Evolutionary conservation across 2,329 filamentous ascomycete species (phyloP), one percentile per base, ranked within the genome.

Genomic region (Lasiodiplodia sp.): DNA sequence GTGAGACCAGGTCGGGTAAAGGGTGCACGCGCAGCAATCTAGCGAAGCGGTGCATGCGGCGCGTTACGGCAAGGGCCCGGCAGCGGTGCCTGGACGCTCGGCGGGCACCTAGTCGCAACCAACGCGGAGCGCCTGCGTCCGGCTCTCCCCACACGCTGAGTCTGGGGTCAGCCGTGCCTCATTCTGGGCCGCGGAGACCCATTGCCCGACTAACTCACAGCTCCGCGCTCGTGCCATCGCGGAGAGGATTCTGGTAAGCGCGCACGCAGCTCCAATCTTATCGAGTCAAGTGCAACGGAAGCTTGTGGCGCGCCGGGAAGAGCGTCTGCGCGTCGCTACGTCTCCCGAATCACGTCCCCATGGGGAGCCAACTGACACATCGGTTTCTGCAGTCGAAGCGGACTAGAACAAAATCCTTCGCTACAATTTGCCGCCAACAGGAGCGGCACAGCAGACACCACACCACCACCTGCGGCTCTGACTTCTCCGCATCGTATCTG

Each of bases 1-100:
- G 57, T 62, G 57, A 49, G 38, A 49, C 57, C 16, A 25, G 37
- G 44, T 16, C 60, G 60, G 60, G 60, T 64, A 64, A 64, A 64
- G 14, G 23, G 12, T 16, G 25, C 28, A 38, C 28, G 44, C 21
- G 31, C 31, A 34, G 56, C 56, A 58, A 58, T 58, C 37, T 58
- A 34, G 31, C 31, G 31, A 34, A 7, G 31, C 31, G 31, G 31
- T 34, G 34, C 25, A 28, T 58, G 56, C 57, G 57, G 40, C 57
- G 57, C 16, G 34, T 38, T 40, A 21, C 31, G 31, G 31, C 31
- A 34, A 34, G 31, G 31, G 31, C 31, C 31, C 31, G 31, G 31
- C 31, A 34, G 31, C 31, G 31, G 55, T 34, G 55, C n/a, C 49
- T n/a, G 18, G 11, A 8, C 51, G 6, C 12, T 28, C n/a, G 37